Evolutionary conservation across 306 rosid genomes (phyloP).

Genomic region (Lupinus albus): DNA sequence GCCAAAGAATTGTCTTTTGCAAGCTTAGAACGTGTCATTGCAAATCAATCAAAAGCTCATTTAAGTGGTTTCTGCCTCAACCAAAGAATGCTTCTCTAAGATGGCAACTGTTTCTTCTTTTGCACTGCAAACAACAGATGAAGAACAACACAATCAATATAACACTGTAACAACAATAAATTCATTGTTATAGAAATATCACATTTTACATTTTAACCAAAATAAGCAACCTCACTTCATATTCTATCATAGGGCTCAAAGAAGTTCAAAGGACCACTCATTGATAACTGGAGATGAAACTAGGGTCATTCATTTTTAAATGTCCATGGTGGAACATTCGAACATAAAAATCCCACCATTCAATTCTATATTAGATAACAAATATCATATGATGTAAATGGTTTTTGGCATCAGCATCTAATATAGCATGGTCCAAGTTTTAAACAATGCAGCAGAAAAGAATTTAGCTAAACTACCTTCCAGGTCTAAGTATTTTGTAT

Average conservation of each 20-base stretch:
- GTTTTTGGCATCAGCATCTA: slow-evolving; percentile 5
- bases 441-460: slow-evolving; percentile 11
- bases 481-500: slow-evolving; percentile 83
- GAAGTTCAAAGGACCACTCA: slow-evolving; percentile 18
- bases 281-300: slow-evolving; percentile 9
- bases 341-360: slow-evolving; percentile 22
- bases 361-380: slow-evolving; percentile 3
- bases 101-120: slow-evolving; percentile 71
- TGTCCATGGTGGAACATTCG: slow-evolving; percentile 18
- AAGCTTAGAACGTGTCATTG: slow-evolving; percentile 19
- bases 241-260: slow-evolving; percentile 3
- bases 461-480: slow-evolving; percentile 62
- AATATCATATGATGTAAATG: slow-evolving; percentile 23
- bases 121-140: slow-evolving; percentile 60
- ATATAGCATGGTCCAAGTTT: slow-evolving; percentile 26
- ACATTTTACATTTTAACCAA: slow-evolving; percentile 15
- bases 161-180: slow-evolving; percentile 7
- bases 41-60: slow-evolving; percentile 18
- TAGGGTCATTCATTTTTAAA: slow-evolving; percentile 28
- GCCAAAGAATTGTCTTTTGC: background rate
- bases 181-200: slow-evolving; percentile 4
- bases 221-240: slow-evolving; percentile 14
- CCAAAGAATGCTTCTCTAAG: slow-evolving; percentile 61
- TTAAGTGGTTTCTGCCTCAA: slow-evolving; percentile 48
- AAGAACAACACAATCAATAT: slow-evolving; percentile 32